These are phyloP conservation scores for Irpex sp. DNA, from an alignment of 1,284 basidiomycete genomes.

Conservation along the genomic window DNA sequence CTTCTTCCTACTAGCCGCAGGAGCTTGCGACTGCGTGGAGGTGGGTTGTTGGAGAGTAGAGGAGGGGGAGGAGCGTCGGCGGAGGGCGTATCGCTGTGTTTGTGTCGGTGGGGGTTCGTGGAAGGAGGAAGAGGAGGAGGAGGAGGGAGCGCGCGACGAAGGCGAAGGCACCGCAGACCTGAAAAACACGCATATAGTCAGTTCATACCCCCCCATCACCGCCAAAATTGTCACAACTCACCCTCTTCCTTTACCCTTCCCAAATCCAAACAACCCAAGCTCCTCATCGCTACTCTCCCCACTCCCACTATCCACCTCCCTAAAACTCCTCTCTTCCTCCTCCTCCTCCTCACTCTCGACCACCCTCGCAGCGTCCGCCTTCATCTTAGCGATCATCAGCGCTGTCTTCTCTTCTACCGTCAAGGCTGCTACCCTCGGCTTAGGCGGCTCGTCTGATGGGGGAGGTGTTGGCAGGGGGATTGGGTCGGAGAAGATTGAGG, in stretches of 20 bases:
- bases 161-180: not conserved
- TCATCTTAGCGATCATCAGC: constrained; percentile 57
- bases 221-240: not conserved
- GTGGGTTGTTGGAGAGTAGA: not conserved
- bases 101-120: not conserved
- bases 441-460: constrained; percentile 14
- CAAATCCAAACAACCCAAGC: not conserved
- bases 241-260: constrained; percentile 3
- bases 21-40: not conserved
- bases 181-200: too few species aligned
- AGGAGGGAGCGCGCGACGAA: too few species aligned
- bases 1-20: not conserved
- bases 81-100: constrained; percentile 16
- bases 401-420: constrained; percentile 45
- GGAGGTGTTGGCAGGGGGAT: constrained; percentile 35
- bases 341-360: constrained; percentile 17
- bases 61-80: constrained; percentile 12
- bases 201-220: too few species aligned
- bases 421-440: constrained; percentile 30
- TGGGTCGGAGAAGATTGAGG: too few species aligned
- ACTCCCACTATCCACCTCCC: too few species aligned
- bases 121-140: not conserved
- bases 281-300: constrained; percentile 44
- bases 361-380: constrained; percentile 40
- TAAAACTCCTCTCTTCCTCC: constrained; percentile 18